These are phyloP conservation scores for Microdochium paspali DNA, from an alignment of 2,329 filamentous ascomycete species.

Conservation along the genomic window DNA sequence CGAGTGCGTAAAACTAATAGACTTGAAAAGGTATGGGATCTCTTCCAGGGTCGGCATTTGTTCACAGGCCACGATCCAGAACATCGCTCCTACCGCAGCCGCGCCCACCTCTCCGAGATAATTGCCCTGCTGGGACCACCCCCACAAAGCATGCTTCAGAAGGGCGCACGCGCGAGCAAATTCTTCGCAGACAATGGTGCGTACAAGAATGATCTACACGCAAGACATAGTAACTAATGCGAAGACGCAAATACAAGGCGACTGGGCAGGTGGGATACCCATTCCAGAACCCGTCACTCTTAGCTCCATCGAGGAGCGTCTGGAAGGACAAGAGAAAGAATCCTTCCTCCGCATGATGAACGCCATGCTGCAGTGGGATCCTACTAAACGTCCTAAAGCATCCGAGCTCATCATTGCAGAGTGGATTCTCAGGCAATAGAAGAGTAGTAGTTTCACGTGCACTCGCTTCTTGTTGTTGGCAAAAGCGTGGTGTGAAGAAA, in stretches of 20 bases:
- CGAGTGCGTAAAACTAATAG: slow-evolving; percentile 3
- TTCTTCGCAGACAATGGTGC: slow-evolving; percentile 20
- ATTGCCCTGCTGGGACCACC: slow-evolving; percentile 33
- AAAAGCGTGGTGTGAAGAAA: too few species aligned
- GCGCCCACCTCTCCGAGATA: slow-evolving; percentile 39
- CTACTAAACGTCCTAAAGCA: slow-evolving; percentile 17
- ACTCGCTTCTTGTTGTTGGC: too few species aligned
- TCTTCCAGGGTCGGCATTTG: slow-evolving; percentile 34
- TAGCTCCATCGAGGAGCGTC: slow-evolving; percentile 23
- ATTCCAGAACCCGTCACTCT: slow-evolving; percentile 17
- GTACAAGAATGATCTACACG: neutral
- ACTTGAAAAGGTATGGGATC: slow-evolving; percentile 33
- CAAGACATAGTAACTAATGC: neutral
- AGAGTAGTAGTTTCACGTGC: too few species aligned
- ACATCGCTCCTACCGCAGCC: slow-evolving; percentile 26
- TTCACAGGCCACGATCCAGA: slow-evolving; percentile 31
- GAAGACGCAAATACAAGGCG: slow-evolving; percentile 11
- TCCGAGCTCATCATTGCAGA: slow-evolving; percentile 17
- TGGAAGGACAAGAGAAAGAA: slow-evolving; percentile 17
- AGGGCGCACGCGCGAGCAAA: slow-evolving; percentile 18
- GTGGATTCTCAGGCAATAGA: too few species aligned
- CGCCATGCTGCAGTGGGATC: slow-evolving; percentile 27
- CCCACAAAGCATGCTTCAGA: slow-evolving; percentile 21
- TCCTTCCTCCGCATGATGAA: slow-evolving; percentile 23
- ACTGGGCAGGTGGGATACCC: slow-evolving; percentile 12